Percentiles rank a stretch among this genome's conserved stretches.
These are phyloP conservation scores for Zalaria obscura DNA, from an alignment of 2,329 filamentous ascomycete genomes.

Conservation along the genomic window DNA sequence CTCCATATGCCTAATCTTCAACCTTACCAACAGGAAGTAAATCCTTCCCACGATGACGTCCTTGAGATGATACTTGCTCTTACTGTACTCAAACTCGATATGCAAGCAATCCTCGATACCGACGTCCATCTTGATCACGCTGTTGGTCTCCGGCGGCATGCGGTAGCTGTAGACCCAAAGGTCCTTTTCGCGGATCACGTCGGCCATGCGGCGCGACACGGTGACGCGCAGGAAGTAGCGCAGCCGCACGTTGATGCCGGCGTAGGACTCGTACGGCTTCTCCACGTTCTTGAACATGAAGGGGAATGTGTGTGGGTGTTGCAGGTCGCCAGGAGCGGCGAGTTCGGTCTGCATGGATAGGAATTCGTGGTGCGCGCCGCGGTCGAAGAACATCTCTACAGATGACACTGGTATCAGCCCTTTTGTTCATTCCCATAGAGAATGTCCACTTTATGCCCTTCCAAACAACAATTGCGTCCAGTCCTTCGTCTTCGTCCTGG, in stretches of 20 bases:
- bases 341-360: conserved; percentile 93
- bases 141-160: conserved; percentile 96
- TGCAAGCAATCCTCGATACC: conserved; percentile 98
- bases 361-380: conserved; percentile 98
- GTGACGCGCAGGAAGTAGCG: conserved; percentile 97
- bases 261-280: conserved; percentile 99
- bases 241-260: conserved; percentile 98
- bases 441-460: too few relatives aligned
- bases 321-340: conserved; percentile 89
- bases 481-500: not conserved
- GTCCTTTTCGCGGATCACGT: conserved; percentile 97
- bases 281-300: conserved; percentile 99
- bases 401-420: not conserved
- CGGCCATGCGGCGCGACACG: conserved; percentile 90
- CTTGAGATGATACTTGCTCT: conserved; percentile 97
- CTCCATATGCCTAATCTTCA: conserved; percentile 99
- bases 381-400: conserved; percentile 95
- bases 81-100: conserved; percentile 99
- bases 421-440: not conserved
- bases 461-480: too few relatives aligned
- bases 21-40: conserved; percentile 89
- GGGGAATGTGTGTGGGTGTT: conserved; percentile 95
- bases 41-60: conserved; percentile 97
- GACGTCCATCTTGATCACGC: conserved; percentile 99
- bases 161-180: conserved; percentile 99